These are phyloP conservation scores for Chlorella sp. DNA, from an alignment of 139 green algal species.

Conservation along the genomic window DNA sequence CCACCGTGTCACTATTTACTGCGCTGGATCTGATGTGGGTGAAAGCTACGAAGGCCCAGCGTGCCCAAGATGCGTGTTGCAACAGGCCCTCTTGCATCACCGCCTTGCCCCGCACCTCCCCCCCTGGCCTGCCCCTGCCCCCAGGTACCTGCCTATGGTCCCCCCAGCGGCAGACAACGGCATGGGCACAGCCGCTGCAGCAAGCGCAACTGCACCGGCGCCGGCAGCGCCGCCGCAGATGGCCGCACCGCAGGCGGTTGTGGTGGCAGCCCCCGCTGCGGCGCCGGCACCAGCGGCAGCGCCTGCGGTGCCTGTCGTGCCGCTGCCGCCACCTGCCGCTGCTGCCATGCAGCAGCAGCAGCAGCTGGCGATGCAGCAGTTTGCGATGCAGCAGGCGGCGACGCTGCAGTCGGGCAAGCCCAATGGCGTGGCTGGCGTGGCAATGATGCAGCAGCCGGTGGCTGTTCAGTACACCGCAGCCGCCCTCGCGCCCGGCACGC, in stretches of 20 bases:
- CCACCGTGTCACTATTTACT: too few relatives aligned
- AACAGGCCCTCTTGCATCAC: too few relatives aligned
- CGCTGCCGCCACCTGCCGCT: not conserved
- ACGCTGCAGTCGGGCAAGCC: conserved; percentile 18
- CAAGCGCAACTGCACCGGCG: not conserved
- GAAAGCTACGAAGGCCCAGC: too few relatives aligned
- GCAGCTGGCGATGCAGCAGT: conserved; percentile 17
- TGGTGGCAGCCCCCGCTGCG: not conserved
- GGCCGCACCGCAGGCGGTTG: not conserved
- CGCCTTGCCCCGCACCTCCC: too few relatives aligned
- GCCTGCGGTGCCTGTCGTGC: not conserved
- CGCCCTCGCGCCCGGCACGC: not conserved
- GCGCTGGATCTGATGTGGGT: too few relatives aligned
- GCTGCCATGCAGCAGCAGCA: not conserved
- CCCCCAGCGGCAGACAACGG: not conserved
- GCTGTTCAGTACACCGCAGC: conserved; percentile 8
- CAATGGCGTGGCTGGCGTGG: not conserved
- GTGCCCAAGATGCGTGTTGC: too few relatives aligned
- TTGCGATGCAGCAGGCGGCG: conserved; percentile 11
- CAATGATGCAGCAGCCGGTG: conserved; percentile 22
- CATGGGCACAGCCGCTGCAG: not conserved
- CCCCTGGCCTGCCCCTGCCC: not conserved
- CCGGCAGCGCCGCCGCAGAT: not conserved
- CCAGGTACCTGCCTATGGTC: conserved; percentile 27
- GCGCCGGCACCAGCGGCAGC: not conserved